These are phyloP conservation scores for Bathelium albidoporum DNA, from an alignment of 495 filamentous ascomycete species.

Conservation along the genomic window DNA sequence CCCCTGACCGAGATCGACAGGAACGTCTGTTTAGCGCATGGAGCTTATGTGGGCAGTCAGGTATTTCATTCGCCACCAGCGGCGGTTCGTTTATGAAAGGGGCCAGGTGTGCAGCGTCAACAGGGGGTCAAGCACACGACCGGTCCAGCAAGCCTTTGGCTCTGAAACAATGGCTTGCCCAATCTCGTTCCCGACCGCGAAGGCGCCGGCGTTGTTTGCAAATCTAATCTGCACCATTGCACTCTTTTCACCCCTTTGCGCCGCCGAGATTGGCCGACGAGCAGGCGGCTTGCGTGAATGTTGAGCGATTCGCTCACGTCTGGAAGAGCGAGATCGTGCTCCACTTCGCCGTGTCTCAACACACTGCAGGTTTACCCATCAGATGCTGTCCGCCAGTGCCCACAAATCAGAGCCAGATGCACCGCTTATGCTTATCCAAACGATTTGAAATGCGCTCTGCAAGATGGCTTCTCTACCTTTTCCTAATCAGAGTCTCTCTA, in stretches of 20 bases:
- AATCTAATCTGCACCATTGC: neutral
- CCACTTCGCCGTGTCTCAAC: neutral
- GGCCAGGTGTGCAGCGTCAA: neutral
- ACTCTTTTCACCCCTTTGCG: neutral
- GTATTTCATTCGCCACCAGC: neutral
- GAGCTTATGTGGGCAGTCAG: neutral
- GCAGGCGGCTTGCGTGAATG: neutral
- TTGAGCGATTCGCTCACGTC: neutral
- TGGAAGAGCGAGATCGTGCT: neutral
- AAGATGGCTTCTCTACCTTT: neutral
- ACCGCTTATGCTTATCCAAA: neutral
- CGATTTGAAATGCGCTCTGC: neutral
- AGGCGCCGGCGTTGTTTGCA: neutral
- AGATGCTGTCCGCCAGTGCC: neutral
- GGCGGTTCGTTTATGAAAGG: constrained; percentile 4
- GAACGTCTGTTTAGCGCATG: neutral
- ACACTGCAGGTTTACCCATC: neutral
- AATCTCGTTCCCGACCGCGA: neutral
- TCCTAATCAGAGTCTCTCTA: neutral
- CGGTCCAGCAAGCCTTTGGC: neutral
- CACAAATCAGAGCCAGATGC: neutral
- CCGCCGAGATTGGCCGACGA: neutral
- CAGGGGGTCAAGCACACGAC: neutral
- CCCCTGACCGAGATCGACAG: neutral
- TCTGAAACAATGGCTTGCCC: constrained; percentile 2